Conservation (phyloP, 2,329 filamentous ascomycete species). For the Fusarium sp. region DNA sequence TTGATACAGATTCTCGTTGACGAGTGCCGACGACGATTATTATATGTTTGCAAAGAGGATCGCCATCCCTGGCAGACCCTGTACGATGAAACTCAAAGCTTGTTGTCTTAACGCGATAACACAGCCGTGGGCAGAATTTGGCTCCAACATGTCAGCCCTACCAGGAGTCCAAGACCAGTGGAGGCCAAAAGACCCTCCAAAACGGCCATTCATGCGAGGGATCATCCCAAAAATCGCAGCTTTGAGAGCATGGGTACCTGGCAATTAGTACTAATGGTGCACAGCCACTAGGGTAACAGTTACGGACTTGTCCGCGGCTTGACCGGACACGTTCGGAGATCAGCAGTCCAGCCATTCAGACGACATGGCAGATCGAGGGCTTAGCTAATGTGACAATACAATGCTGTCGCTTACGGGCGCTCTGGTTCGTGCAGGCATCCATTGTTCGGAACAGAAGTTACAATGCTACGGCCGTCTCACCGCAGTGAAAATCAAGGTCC, state of each 20-base stretch:
- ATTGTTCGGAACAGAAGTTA: neutral
- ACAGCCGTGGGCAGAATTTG: neutral
- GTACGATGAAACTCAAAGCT: neutral
- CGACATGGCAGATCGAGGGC: neutral
- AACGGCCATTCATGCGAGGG: neutral
- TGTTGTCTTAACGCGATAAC: constrained; percentile 1
- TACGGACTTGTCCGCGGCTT: constrained; percentile 10
- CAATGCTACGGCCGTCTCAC: neutral
- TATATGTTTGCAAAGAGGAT: neutral
- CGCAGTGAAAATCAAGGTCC: neutral
- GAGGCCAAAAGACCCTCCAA: neutral
- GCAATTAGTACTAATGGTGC: neutral
- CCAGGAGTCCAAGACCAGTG: neutral
- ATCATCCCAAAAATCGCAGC: neutral
- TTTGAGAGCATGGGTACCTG: neutral
- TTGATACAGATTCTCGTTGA: neutral
- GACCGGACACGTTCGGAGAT: neutral
- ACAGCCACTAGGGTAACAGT: neutral
- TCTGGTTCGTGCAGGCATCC: neutral
- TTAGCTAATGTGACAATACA: neutral
- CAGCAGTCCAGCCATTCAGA: neutral
- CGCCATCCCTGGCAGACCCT: neutral
- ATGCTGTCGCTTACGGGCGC: neutral
- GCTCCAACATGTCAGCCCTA: constrained; percentile 16
- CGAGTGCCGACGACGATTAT: neutral